Evolutionary conservation across 192 early-diverging fungal species (phyloP), one percentile per base, ranked within the genome.

Genomic region (Podila epigama): DNA sequence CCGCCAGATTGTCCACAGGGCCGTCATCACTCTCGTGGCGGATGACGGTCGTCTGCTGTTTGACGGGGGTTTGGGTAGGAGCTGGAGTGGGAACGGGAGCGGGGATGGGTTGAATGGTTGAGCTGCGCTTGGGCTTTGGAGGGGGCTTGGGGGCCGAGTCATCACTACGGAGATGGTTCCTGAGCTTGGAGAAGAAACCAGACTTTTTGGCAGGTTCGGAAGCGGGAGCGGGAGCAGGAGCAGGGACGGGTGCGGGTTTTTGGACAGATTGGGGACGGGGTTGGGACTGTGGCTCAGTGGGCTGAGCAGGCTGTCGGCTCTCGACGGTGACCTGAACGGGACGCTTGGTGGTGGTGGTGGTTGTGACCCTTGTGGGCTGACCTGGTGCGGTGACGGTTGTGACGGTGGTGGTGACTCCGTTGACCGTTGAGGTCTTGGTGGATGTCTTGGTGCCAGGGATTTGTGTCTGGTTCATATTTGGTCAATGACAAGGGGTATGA

Each of bases 381-480:
- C 73, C 73, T 8, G 73, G 73, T 12, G 73, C 40, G 3, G 60
- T 58, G 39, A 77, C 33, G 1, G 73, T 77, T 2, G 65, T 77
- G 33, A 77, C 73, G 9, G 60, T 58, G 27, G 73, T 77, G 28
- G 66, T 68, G 37, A 77, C 66, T 20, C 66, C 66, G 37, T 68
- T 68, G 29, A 68, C 60, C 29, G 73, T 77, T 15, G 66, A 41
- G 48, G 73, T 77, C 73, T 68, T 77, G 31, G 73, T 77, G 53
- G 66, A n/a, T 36, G 73, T 77, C 55, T 33, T 68, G 51, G 73
- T 77, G n/a, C 73, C 73, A 18, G 73, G 73, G 56, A 77, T 59
- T 27, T 27, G 52, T 15, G 52, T 54, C 52, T 50, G 60, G 52
- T 50, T 68, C 71, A 75, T 75, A 58, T 48, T 60, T 56, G 52